Evolutionary conservation across 306 rosid genomes (phyloP).

Genomic region (Cotoneaster glaucophyllus): DNA sequence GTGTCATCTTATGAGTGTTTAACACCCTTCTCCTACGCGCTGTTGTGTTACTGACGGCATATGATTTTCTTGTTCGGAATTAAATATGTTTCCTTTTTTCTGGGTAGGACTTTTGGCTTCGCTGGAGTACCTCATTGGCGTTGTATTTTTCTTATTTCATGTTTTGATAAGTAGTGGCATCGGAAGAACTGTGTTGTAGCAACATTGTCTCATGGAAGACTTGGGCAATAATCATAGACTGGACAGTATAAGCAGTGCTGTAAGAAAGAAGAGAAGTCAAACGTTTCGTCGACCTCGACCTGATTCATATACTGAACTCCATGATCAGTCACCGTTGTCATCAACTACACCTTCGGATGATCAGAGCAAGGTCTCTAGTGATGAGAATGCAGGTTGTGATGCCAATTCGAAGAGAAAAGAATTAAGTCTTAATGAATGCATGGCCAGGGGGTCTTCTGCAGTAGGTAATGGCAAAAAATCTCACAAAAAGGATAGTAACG

Average conservation of each 20-base stretch:
- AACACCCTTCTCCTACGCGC: background rate
- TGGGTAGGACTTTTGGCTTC: conserved; percentile 21
- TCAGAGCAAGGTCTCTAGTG: conserved; percentile 64
- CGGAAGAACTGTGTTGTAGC: conserved; percentile 13
- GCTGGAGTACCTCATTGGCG: background rate
- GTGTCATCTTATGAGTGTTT: background rate
- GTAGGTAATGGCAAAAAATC: conserved; percentile 38
- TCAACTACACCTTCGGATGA: conserved; percentile 69
- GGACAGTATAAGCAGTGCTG: conserved; percentile 50
- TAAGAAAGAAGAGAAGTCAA: conserved; percentile 84
- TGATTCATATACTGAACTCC: conserved; percentile 54
- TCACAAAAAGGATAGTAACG: conserved; percentile 35
- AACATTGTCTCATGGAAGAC: conserved; percentile 59
- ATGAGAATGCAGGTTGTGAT: conserved; percentile 64
- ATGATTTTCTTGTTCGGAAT: background rate
- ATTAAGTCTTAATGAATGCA: conserved; percentile 55
- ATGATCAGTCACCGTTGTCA: conserved; percentile 48
- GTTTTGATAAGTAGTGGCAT: conserved; percentile 7
- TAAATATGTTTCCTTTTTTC: conserved; percentile 8
- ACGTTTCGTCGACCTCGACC: conserved; percentile 75
- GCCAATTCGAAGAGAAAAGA: conserved; percentile 61
- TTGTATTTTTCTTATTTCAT: background rate
- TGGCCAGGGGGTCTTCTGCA: conserved; percentile 36
- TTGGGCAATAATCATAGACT: conserved; percentile 30
- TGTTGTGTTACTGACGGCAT: background rate